Evolutionary conservation across 2,329 filamentous ascomycete genomes (phyloP), one percentile per base, ranked within the genome.

Genomic region (Thielaviopsis euricoi): DNA sequence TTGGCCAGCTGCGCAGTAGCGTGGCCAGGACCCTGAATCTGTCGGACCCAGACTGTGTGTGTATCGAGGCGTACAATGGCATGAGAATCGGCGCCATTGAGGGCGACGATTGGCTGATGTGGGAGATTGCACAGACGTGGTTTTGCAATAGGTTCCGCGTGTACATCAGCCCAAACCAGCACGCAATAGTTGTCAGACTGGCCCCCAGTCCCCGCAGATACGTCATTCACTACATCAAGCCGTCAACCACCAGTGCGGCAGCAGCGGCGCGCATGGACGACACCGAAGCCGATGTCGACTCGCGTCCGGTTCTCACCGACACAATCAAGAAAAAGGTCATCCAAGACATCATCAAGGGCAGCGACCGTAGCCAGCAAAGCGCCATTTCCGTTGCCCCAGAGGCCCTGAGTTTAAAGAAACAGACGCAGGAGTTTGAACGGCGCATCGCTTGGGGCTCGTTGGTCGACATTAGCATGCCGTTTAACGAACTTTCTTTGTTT

Each of bases 41-140:
- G 21, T 53, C 57, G 15, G 59, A 60, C 43, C 4, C 59, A 23
- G 59, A 60, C 50, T 25, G 37, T 13, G 29, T 60, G 19, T 25
- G 57, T 21, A 46, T 60, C 12, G 59, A 60, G 26, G 59, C 59
- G 6, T 17, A 29, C n/a, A 60, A 60, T 37, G 59, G 59, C 17
- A 55, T 60, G 25, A 56, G 55, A 3, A 40, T 53, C 21, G 59
- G 59, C 7, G 46, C 59, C 1, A 55, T 60, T 52, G 59, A 58
- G 19, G 59, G 59, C 3, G 49, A 58, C 12, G 59, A 60, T 21
- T 60, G 59, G 59, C 40, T 52, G 19, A 26, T 60, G 23, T 37
- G 26, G 19, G 59, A 58, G 15, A 53, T 60, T 17, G 52, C 59
- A 2, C 25, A 43, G n/a, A 43, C 46, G 48, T 60, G 59, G 59